These are phyloP conservation scores for Suillus weaverae DNA, from an alignment of 768 basidiomycete species.

Conservation along the genomic window DNA sequence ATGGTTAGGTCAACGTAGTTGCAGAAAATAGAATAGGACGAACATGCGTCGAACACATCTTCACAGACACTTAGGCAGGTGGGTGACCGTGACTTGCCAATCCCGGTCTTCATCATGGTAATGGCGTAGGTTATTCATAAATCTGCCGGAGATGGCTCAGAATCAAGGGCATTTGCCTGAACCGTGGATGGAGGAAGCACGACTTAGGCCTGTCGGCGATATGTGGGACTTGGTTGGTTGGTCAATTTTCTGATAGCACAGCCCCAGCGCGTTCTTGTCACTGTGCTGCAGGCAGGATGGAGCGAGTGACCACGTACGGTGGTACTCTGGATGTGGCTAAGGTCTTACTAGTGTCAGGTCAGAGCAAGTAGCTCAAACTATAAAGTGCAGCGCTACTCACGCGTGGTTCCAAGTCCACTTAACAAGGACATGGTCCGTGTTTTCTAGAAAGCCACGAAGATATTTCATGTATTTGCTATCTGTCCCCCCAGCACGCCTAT, in stretches of 20 bases:
- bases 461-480: too few relatives aligned
- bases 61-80: background rate
- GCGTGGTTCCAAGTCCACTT: background rate
- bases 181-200: background rate
- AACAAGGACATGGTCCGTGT: background rate
- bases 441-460: background rate
- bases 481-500: background rate
- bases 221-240: background rate
- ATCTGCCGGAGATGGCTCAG: background rate
- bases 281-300: background rate
- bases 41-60: background rate
- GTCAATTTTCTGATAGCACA: background rate
- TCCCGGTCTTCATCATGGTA: background rate
- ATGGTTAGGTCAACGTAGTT: background rate
- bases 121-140: background rate
- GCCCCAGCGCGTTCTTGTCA: background rate
- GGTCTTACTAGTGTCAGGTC: background rate
- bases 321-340: background rate
- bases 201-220: background rate
- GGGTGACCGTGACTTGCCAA: background rate
- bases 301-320: slow-evolving; percentile 2
- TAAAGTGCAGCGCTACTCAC: background rate
- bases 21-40: background rate
- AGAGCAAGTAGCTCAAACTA: background rate
- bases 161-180: background rate